phyloP scores from a whole-genome alignment of 2,329 filamentous ascomycete genomes.

The Cladobotryum protrusum region DNA sequence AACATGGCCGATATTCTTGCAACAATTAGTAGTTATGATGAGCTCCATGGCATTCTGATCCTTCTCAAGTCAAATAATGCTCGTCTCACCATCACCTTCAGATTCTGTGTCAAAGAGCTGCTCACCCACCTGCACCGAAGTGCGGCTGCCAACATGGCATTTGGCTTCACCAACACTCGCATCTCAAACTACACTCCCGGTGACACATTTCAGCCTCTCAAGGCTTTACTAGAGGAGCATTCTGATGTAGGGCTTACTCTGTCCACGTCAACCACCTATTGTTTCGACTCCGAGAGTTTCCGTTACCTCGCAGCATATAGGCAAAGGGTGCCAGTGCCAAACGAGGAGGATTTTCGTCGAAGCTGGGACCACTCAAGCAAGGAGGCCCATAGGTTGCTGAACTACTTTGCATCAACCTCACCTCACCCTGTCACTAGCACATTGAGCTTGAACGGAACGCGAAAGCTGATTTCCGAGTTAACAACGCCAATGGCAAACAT shows the following conservation, averaged over 20 bases:
- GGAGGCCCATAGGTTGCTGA: slow-evolving; percentile 11
- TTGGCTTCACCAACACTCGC: slow-evolving; percentile 9
- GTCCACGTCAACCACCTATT: neutral
- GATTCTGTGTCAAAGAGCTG: slow-evolving; percentile 4
- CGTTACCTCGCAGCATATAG: slow-evolving; percentile 7
- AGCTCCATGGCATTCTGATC: slow-evolving; percentile 5
- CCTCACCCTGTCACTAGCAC: slow-evolving; percentile 17
- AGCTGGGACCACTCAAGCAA: slow-evolving; percentile 17
- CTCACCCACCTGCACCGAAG: slow-evolving; percentile 8
- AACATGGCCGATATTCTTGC: slow-evolving; percentile 7
- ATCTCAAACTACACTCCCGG: slow-evolving; percentile 7
- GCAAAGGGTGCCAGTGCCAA: neutral
- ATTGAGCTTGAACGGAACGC: slow-evolving; percentile 14
- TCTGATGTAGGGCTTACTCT: slow-evolving; percentile 4
- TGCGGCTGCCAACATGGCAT: slow-evolving; percentile 4
- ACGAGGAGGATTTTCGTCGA: slow-evolving; percentile 3
- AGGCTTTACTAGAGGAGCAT: slow-evolving; percentile 1
- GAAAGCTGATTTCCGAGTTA: slow-evolving; percentile 6
- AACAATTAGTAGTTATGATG: slow-evolving; percentile 3
- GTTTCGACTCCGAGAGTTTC: slow-evolving; percentile 11
- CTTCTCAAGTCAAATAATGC: slow-evolving; percentile 10
- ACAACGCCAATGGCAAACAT: slow-evolving; percentile 16
- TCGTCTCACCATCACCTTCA: slow-evolving; percentile 1
- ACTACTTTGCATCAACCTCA: neutral
- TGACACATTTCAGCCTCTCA: slow-evolving; percentile 5